Evolutionary conservation across 139 green algal genomes (phyloP), one percentile per base, ranked within the genome.

Genomic region (Limnomonas spitsbergensis): DNA sequence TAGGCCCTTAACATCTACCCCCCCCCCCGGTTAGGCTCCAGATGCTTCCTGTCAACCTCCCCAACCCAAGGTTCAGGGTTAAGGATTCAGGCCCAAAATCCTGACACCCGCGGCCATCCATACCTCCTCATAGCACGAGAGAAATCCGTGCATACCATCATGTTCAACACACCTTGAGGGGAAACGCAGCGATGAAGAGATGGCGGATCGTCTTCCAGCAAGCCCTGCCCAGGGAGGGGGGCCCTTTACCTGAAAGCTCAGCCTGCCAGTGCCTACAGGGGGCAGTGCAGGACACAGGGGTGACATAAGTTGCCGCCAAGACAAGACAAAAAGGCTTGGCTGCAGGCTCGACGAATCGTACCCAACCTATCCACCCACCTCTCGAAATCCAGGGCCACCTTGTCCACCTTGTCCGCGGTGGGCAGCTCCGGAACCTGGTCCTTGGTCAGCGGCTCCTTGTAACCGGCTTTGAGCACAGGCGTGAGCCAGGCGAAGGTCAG

Each of bases 101-200:
- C n/a, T n/a, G n/a, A n/a, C n/a, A n/a, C n/a, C n/a, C n/a, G n/a
- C n/a, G n/a, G n/a, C n/a, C n/a, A n/a, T n/a, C n/a, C n/a, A n/a
- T n/a, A n/a, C n/a, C n/a, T n/a, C n/a, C n/a, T n/a, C n/a, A n/a
- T n/a, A n/a, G n/a, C n/a, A n/a, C n/a, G n/a, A n/a, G n/a, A n/a
- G n/a, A n/a, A n/a, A n/a, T n/a, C n/a, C n/a, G n/a, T n/a, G n/a
- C n/a, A n/a, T n/a, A 54, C 42, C 42, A 54, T 6, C 6, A 27
- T 9, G 6, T 9, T 27, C 9, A 9, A 9, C 42, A 31, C 40
- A 74, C 35, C 76, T 92, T 92, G 77, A 85, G 88, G 6, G 88
- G 88, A 14, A 91, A 34, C 1, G 88, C 88, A 7, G 67, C 47
- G 2, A 89, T 36, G 52, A 92, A 85, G 1, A 88, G 70, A 29